Conservation (phyloP, 768 basidiomycete species). For the Lactarius quietus region DNA sequence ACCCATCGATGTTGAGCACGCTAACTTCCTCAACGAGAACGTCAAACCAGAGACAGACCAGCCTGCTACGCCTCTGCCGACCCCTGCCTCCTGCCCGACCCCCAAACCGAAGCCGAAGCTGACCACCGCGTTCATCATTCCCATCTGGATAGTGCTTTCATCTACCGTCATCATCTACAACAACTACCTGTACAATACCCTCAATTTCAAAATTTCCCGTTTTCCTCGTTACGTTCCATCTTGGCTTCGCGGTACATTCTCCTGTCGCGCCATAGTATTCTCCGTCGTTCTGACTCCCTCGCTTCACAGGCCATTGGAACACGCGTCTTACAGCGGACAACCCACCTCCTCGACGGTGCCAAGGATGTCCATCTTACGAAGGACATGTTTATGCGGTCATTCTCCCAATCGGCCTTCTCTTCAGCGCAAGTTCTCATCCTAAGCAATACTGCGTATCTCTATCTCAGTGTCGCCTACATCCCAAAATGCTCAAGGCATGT, state of each 20-base stretch:
- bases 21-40: conserved; percentile 20
- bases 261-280: conserved; percentile 8
- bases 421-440: conserved; percentile 89
- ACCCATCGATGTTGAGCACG: conserved; percentile 3
- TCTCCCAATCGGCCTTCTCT: conserved; percentile 89
- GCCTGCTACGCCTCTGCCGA: conserved; percentile 41
- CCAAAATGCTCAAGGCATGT: conserved; percentile 89
- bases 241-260: conserved; percentile 53
- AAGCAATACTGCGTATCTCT: conserved; percentile 89
- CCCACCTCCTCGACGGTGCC: conserved; percentile 70
- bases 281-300: conserved; percentile 6
- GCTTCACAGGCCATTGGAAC: conserved; percentile 68
- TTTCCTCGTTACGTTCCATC: conserved; percentile 88
- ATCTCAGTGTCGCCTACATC: conserved; percentile 90
- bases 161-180: conserved; percentile 95
- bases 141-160: conserved; percentile 88
- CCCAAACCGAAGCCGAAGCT: conserved; percentile 49
- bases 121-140: conserved; percentile 71
- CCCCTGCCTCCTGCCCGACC: conserved; percentile 48
- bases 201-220: conserved; percentile 87
- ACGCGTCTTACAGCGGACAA: conserved; percentile 78
- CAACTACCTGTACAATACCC: conserved; percentile 81
- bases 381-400: conserved; percentile 78
- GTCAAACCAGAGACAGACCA: conserved; percentile 26
- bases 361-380: conserved; percentile 78